Conservation (phyloP, 2,329 filamentous ascomycete genomes). For the Diaporthe aspalathi region DNA sequence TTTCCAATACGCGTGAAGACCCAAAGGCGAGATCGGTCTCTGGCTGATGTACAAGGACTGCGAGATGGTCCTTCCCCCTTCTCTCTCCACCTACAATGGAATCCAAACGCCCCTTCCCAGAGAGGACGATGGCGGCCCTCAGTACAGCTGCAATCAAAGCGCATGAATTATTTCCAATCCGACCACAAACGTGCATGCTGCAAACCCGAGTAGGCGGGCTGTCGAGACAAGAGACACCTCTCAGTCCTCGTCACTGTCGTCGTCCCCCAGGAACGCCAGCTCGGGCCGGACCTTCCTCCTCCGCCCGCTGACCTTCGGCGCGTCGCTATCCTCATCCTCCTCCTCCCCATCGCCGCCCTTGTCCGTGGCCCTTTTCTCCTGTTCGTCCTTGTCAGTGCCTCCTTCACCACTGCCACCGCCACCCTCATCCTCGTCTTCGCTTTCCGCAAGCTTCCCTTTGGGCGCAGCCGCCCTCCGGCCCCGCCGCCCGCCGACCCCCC, state of each 20-base stretch:
- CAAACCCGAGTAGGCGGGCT: neutral
- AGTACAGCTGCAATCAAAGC: neutral
- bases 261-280: constrained; percentile 75
- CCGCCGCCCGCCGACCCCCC: constrained; percentile 69
- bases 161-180: neutral
- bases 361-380: constrained; percentile 46
- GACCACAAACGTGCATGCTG: too few species aligned
- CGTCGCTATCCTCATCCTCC: constrained; percentile 48
- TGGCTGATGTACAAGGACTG: neutral
- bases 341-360: constrained; percentile 46
- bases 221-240: too few species aligned
- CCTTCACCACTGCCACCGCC: constrained; percentile 41
- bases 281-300: constrained; percentile 62
- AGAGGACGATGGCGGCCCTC: neutral
- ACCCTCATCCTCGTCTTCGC: constrained; percentile 43
- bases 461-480: constrained; percentile 56
- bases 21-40: too few species aligned
- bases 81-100: too few species aligned
- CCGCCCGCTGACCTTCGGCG: constrained; percentile 56
- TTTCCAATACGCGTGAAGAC: neutral
- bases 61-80: too few species aligned
- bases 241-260: constrained; percentile 76
- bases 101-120: neutral
- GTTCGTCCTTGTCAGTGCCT: constrained; percentile 44
- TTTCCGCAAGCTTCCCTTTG: constrained; percentile 52